Evolutionary conservation across 768 basidiomycete species (phyloP), one percentile per base, ranked within the genome.

Genomic region (Sarcomyxa edulis): DNA sequence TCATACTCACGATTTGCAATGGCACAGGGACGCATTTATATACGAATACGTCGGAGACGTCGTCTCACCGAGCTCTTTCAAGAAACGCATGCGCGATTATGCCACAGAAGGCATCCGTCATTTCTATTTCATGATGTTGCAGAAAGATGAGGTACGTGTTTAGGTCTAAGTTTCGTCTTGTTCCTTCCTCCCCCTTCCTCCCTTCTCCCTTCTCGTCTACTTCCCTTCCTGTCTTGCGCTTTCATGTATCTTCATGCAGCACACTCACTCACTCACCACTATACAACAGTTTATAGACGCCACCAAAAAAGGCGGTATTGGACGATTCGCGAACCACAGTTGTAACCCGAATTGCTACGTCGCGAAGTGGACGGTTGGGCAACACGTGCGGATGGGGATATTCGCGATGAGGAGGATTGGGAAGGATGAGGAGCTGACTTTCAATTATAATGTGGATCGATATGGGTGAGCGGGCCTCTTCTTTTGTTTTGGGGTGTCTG

Each of bases 71-170:
- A 64, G 68, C 8, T 83, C 85, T 11, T 96, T 99, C 58, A 78
- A 85, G 62, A 91, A 89, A 59, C 81, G 95, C 21, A 97, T 99
- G 91, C 77, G 85, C 26, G 83, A 84, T 7, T 99, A 99, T 56
- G 94, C 79, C 2, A 77, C 82, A 29, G 90, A 96, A 56, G 95
- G 95, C 12, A 92, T 97, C 47, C 72, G 77, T 37, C 96, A 98
- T 59, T 99, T 98, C 51, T 99, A 98, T 65, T 99, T 99, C 58
- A 99, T 98, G 96, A 94, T 95, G 87, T 62, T 99, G 42, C 96
- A 99, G 64, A 92, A 89, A 55, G 93, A 95, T 49, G 93, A 98
- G 76, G 94, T 92, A 48, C 39, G 78, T 60, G 10, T 12, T n/a
- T n/a, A n/a, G 8, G 31, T 15, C 2, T 42, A 25, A 7, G 21